phyloP scores from a whole-genome alignment of 176 grass and related monocot species.

The Hordeum marinum region DNA sequence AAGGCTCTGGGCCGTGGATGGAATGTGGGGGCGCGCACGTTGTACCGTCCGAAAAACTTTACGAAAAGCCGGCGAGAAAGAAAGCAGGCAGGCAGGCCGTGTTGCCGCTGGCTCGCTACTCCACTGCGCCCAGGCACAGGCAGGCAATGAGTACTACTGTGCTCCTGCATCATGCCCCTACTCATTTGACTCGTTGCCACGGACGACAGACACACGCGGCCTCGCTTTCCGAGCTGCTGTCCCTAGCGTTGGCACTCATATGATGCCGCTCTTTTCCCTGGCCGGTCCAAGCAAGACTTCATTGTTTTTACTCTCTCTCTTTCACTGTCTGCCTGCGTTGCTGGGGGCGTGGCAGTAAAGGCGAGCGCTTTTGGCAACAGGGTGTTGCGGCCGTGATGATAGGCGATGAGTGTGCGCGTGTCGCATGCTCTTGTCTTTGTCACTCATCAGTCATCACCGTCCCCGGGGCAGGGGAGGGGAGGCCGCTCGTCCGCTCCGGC shows the following conservation, averaged over 20 bases:
- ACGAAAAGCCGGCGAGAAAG: conserved; percentile 43
- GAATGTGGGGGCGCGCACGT: conserved; percentile 47
- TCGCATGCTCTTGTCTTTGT: conserved; percentile 33
- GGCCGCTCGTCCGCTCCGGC: conserved; percentile 6
- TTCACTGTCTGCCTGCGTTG: too few relatives aligned
- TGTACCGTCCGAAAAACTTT: conserved; percentile 24
- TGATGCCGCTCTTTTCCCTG: conserved; percentile 19
- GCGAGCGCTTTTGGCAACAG: conserved; percentile 40
- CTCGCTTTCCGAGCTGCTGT: conserved; percentile 39
- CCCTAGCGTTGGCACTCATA: conserved; percentile 30
- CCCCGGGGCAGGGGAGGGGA: not conserved
- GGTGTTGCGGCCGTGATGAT: conserved; percentile 27
- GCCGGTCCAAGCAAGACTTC: not conserved
- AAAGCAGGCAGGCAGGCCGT: conserved; percentile 38
- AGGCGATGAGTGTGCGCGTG: conserved; percentile 39
- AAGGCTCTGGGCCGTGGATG: not conserved
- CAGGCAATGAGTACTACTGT: conserved; percentile 35
- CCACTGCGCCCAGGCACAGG: too few relatives aligned
- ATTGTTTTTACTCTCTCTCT: not conserved
- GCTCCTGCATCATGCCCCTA: not conserved
- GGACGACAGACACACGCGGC: not conserved
- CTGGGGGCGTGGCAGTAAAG: conserved; percentile 21
- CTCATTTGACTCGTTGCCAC: not conserved
- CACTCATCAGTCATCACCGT: not conserved
- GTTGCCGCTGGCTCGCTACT: too few relatives aligned